Base-by-base conservation (phyloP, 1,284 basidiomycete species). In the Cystobasidium pallidum region DNA sequence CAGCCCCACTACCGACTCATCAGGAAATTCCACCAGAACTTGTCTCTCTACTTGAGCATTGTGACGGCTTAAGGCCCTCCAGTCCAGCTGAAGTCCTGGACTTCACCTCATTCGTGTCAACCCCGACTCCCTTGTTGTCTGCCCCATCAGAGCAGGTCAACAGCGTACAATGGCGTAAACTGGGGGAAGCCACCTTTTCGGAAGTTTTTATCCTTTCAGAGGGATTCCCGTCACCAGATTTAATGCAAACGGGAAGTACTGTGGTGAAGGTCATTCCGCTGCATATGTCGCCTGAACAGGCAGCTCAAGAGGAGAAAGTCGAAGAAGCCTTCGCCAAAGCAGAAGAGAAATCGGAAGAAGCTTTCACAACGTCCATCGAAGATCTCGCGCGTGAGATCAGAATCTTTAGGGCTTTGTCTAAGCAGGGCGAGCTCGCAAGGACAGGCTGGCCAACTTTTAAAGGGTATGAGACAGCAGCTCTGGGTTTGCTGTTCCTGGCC, bases 171-270 rank as follows among this genome's bases (percentile, higher is more conserved):
- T 79, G 78, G 78, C 84, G 83, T 75, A 99, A 99, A 82, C 88
- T 97, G 66, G 95, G 94, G 55, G 95, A 99, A 82, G 95, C 95
- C 13, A 93, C 91, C 59, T 99, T 91, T 81, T 96, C 93, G 0
- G 95, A 99, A 79, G 96, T 99, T n/a, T 99, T 92, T 82, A 88
- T 94, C 61, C 88, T 88, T 0, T 17, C n/a, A 13, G 17, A 59
- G 51, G 36, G 10, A 24, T 45, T 24, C 7, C 6, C 7, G 45
- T 45, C 55, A 10, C 7, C 26, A n/a, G 34, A 4, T 26, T 15
- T 13, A 58, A 51, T 21, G 65, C 43, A 26, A 17, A 7, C 13
- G 62, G 39, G 24, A 74, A 86, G 89, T 75, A 87, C 92, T 41
- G 92, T 95, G 19, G 84, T 94, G 76, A 96, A 96, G 82, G 85